Percentiles rank a stretch among this genome's conserved stretches.
Conservation (phyloP, 148 eudicot genomes). For the Bassia scoparia region DNA sequence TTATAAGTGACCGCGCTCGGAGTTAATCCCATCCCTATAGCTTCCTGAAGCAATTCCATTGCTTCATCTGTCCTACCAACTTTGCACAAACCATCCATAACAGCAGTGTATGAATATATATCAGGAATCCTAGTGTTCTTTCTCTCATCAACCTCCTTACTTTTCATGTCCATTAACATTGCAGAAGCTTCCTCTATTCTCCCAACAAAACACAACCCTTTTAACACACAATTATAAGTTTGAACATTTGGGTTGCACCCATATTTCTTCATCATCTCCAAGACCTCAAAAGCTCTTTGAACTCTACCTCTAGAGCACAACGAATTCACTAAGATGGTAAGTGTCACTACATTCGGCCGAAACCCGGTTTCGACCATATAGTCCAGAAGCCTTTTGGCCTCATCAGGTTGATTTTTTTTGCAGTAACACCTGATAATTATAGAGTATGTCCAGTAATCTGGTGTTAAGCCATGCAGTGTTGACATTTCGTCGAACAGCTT, state of each 20-base stretch:
- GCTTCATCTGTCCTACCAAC: conserved; percentile 88
- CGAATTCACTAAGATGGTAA: conserved; percentile 53
- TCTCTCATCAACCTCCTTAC: conserved; percentile 14
- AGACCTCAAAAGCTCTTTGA: conserved; percentile 56
- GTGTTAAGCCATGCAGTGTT: conserved; percentile 29
- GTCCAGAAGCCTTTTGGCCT: conserved; percentile 43
- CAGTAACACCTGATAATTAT: conserved; percentile 51
- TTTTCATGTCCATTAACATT: conserved; percentile 47
- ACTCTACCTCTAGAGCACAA: conserved; percentile 59
- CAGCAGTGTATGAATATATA: conserved; percentile 59
- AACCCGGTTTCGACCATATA: conserved; percentile 49
- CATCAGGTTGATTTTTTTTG: conserved; percentile 49
- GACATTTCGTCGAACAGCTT: conserved; percentile 49
- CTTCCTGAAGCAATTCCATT: conserved; percentile 65
- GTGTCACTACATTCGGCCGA: conserved; percentile 52
- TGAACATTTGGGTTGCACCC: conserved; percentile 59
- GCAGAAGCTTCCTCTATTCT: conserved; percentile 70
- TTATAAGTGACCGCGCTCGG: conserved; percentile 67
- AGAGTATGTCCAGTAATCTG: conserved; percentile 55
- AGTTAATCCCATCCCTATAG: conserved; percentile 43
- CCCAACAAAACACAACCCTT: conserved; percentile 86
- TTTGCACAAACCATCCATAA: conserved; percentile 93
- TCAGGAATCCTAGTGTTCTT: conserved; percentile 29
- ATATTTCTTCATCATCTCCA: conserved; percentile 41
- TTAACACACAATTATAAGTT: conserved; percentile 69